phyloP scores from a whole-genome alignment of 1,284 basidiomycete genomes.

The Vanrija pseudolonga region DNA sequence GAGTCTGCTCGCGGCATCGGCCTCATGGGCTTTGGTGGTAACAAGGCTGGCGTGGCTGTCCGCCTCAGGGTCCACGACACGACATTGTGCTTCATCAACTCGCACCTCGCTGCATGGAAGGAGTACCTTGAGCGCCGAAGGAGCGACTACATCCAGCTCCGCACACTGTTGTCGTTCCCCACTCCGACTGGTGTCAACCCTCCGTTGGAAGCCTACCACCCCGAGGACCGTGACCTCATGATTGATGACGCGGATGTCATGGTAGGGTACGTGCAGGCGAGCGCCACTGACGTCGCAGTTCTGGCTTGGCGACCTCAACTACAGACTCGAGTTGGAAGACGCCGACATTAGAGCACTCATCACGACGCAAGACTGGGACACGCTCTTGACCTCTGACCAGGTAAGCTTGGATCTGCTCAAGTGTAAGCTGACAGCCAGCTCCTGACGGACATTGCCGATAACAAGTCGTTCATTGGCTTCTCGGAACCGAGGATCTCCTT shows the following conservation, averaged over 20 bases:
- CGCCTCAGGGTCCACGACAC: slow-evolving; percentile 42
- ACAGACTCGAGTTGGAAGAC: slow-evolving; percentile 36
- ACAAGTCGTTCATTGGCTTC: slow-evolving; percentile 37
- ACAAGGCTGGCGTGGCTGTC: slow-evolving; percentile 48
- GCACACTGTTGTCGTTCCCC: slow-evolving; percentile 28
- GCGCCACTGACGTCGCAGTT: slow-evolving; percentile 24
- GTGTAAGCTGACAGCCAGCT: slow-evolving; percentile 17
- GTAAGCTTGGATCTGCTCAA: too few species aligned
- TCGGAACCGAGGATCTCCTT: slow-evolving; percentile 33
- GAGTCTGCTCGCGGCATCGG: slow-evolving; percentile 40
- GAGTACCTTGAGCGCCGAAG: slow-evolving; percentile 52
- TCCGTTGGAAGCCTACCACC: slow-evolving; percentile 32
- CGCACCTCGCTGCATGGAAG: slow-evolving; percentile 56
- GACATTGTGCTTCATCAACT: slow-evolving; percentile 56
- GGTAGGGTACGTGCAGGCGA: slow-evolving; percentile 13
- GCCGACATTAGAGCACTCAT: slow-evolving; percentile 26
- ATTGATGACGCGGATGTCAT: slow-evolving; percentile 35
- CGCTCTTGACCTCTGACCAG: slow-evolving; percentile 38
- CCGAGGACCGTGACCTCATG: slow-evolving; percentile 18
- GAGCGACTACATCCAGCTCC: slow-evolving; percentile 35
- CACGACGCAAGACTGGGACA: slow-evolving; percentile 27
- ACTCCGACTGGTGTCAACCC: slow-evolving; percentile 22
- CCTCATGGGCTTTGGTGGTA: slow-evolving; percentile 40
- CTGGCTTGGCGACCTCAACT: slow-evolving; percentile 47
- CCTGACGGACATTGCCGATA: slow-evolving; percentile 27